phyloP scores from a whole-genome alignment of 164 flowering plant genomes.

The Vitis amurensis region DNA sequence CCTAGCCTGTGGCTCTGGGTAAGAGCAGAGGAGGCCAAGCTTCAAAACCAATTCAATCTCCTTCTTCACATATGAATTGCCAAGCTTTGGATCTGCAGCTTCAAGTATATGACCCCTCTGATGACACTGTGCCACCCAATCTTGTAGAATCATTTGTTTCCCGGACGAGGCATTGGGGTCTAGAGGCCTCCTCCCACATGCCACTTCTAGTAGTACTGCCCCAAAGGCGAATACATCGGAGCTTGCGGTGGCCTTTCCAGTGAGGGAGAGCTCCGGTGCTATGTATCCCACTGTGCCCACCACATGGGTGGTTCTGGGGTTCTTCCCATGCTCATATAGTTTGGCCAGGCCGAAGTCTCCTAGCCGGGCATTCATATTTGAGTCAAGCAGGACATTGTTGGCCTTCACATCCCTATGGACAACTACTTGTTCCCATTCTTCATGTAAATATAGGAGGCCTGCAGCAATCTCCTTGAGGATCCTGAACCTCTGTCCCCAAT shows the following conservation, averaged over 20 bases:
- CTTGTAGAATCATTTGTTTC: background rate
- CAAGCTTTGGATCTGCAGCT: background rate
- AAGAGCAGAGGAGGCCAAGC: background rate
- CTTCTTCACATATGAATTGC: background rate
- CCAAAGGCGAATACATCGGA: background rate
- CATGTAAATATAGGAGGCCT: background rate
- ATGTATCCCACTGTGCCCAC: background rate
- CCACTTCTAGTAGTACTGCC: background rate
- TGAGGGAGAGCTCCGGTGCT: background rate
- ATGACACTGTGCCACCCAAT: background rate
- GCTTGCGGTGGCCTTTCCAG: background rate
- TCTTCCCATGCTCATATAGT: conserved; percentile 1
- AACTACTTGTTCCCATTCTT: conserved; percentile 5
- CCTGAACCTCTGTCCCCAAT: conserved; percentile 2
- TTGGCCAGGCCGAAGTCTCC: conserved; percentile 2
- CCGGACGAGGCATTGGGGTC: background rate
- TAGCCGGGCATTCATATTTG: background rate
- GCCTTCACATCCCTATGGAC: conserved; percentile 3
- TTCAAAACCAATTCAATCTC: background rate
- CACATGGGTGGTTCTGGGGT: background rate
- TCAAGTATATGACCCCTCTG: background rate
- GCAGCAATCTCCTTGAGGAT: conserved; percentile 18
- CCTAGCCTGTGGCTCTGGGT: background rate
- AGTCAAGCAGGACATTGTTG: background rate
- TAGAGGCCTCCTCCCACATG: background rate